Evolutionary conservation across 2,329 filamentous ascomycete genomes (phyloP), one percentile per base, ranked within the genome.

Genomic region (Raffaelea deltoideospora): DNA sequence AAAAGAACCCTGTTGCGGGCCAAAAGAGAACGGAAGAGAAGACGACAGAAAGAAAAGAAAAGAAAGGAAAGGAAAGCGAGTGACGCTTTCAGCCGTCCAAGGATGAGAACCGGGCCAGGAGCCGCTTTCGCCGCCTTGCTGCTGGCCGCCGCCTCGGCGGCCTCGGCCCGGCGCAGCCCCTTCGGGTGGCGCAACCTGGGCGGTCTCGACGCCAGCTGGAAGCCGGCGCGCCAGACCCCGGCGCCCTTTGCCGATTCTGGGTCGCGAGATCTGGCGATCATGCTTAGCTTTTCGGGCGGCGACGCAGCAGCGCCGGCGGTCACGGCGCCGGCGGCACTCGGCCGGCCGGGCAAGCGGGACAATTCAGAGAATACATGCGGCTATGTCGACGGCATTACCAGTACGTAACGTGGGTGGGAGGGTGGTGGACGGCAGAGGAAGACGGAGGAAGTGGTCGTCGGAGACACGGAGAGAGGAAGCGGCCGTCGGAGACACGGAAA

Each of bases 351-450:
- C 8, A 51, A 49, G 41, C 49, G 51, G 15, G 40, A 37, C n/a
- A 31, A 42, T 8, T 40, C 37, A 5, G 47, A 50, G 30, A 51
- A 54, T 29, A 56, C 53, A 0, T 56, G 54, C 38, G 54, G 41
- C 29, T 56, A 53, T 31, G 43, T 56, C 23, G 43, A 41, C 31
- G 53, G 53, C 22, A 40, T 44, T 18, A 27, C 31, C 5, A 48
- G 51, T 49, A 28, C 41, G 50, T 43, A 10, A 10, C 11, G 8
- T 17, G n/a, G 27, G 15, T 3, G n/a, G n/a, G n/a, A n/a, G n/a
- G n/a, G n/a, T n/a, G n/a, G n/a, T n/a, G n/a, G n/a, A n/a, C n/a
- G n/a, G n/a, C n/a, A n/a, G n/a, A n/a, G n/a, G n/a, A n/a, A n/a
- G n/a, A n/a, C n/a, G n/a, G n/a, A n/a, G n/a, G n/a, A n/a, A n/a